A percentile compares a stretch with the other conserved stretches of the same genome.
Conservation (phyloP, 2,329 filamentous ascomycete species). For the Talaromyces sp. region DNA sequence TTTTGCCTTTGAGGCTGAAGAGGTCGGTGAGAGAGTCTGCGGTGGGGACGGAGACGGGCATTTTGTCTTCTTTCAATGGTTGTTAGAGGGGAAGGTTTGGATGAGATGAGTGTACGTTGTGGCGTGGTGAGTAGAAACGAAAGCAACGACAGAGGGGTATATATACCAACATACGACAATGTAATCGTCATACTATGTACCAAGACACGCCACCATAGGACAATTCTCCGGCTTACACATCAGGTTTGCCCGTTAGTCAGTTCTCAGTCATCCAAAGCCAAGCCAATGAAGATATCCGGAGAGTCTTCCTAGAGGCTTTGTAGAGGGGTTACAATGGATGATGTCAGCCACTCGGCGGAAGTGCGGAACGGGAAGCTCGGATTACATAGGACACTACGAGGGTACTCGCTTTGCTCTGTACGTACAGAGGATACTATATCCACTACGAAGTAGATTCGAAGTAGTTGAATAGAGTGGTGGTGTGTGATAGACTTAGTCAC, state of each 20-base stretch:
- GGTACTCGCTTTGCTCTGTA: background rate
- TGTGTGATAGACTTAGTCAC: background rate
- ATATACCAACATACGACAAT: conserved; percentile 3
- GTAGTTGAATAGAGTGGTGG: background rate
- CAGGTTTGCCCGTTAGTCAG: background rate
- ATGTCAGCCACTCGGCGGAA: conserved; percentile 9
- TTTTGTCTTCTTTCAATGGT: conserved; percentile 19
- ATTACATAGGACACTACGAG: background rate
- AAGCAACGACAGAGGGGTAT: background rate
- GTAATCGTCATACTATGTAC: background rate
- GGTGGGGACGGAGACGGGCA: conserved; percentile 41
- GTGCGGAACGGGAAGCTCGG: background rate
- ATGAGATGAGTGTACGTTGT: background rate
- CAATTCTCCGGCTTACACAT: background rate
- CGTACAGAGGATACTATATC: background rate
- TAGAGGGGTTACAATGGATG: background rate
- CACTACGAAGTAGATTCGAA: background rate
- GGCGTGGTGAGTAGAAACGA: background rate
- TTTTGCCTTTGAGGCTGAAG: conserved; percentile 50
- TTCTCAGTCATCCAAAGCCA: background rate
- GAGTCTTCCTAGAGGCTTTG: background rate
- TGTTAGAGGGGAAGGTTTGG: too few species aligned
- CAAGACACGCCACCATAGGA: background rate
- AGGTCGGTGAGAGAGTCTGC: conserved; percentile 40
- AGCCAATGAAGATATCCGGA: too few species aligned